Evolutionary conservation across 2,329 filamentous ascomycete species (phyloP), one percentile per base, ranked within the genome.

Genomic region (Zymoseptoria brevis): DNA sequence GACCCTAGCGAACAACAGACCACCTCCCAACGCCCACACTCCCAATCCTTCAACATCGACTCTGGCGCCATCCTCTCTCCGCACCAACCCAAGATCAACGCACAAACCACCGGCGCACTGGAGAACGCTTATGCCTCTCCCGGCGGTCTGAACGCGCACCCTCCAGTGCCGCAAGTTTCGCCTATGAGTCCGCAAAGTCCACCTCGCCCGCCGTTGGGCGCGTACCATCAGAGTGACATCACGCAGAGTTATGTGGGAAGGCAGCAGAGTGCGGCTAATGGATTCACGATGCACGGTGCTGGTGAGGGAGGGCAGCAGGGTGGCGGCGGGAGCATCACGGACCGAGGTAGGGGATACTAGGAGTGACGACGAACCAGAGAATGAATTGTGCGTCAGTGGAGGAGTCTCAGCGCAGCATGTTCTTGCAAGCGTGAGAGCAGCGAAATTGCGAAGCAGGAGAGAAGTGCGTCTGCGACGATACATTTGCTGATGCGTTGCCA

Each of bases 281-380:
- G 77, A 24, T 52, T 76, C 55, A 78, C 76, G 1, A 80, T 80
- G 77, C 77, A 78, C 57, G 77, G 77, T 8, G 69, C 66, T 35
- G 50, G 58, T 54, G 45, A 35, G 19, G 59, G 54, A n/a, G 61
- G 56, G 29, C 13, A 56, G 29, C 22, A 24, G 4, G 22, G 22
- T 24, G 60, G 62, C 53, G 64, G 64, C 53, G 35, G 35, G 13
- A 63, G 66, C 29, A 68, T 50, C 54, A 59, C 16, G 19, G 62
- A n/a, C 56, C 58, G n/a, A 54, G 61, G 11, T 55, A 63, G 51
- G 19, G 51, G 51, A 9, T 53, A 53, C 19, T 53, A 53, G 51
- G 26, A 22, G 22, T 13, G 22, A 24, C 4, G 1, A n/a, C 5
- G 13, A 24, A 4, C 22, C 3, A 24, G 5, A 24, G 22, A 24